Conservation (phyloP, 1,284 basidiomycete genomes). For the Polyporus tsugae region DNA sequence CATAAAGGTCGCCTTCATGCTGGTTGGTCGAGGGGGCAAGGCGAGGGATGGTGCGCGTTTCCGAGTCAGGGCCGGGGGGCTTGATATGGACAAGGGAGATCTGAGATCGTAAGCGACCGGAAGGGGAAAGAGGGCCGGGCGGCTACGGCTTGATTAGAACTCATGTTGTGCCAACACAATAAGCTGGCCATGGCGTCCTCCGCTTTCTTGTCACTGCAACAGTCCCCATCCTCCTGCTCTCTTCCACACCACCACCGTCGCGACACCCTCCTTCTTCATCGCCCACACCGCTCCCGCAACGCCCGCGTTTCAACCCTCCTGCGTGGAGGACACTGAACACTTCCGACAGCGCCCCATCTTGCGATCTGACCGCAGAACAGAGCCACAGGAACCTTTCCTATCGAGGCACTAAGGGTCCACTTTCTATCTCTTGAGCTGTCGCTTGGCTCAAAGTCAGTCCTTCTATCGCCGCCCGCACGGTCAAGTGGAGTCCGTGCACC, state of each 20-base stretch:
- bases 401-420: constrained; percentile 17
- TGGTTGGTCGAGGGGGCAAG: not conserved
- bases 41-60: not conserved
- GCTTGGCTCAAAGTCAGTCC: constrained; percentile 6
- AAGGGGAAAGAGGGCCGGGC: not conserved
- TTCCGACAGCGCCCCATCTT: not conserved
- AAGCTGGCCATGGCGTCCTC: constrained; percentile 28
- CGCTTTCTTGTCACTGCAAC: constrained; percentile 20
- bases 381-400: constrained; percentile 19
- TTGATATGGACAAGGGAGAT: constrained; percentile 11
- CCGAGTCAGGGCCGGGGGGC: not conserved
- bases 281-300: not conserved
- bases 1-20: not conserved
- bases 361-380: constrained; percentile 11
- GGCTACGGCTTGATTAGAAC: constrained; percentile 1
- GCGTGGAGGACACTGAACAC: not conserved
- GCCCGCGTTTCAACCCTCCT: not conserved
- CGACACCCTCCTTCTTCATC: constrained; percentile 16
- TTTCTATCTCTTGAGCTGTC: not conserved
- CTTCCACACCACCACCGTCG: constrained; percentile 29
- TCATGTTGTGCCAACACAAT: constrained; percentile 32
- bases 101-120: not conserved
- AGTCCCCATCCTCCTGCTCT: constrained; percentile 14
- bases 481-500: constrained; percentile 12
- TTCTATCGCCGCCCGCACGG: constrained; percentile 26